These are phyloP conservation scores for Umbellularia californica DNA, from an alignment of 164 flowering plant genomes.

Conservation along the genomic window DNA sequence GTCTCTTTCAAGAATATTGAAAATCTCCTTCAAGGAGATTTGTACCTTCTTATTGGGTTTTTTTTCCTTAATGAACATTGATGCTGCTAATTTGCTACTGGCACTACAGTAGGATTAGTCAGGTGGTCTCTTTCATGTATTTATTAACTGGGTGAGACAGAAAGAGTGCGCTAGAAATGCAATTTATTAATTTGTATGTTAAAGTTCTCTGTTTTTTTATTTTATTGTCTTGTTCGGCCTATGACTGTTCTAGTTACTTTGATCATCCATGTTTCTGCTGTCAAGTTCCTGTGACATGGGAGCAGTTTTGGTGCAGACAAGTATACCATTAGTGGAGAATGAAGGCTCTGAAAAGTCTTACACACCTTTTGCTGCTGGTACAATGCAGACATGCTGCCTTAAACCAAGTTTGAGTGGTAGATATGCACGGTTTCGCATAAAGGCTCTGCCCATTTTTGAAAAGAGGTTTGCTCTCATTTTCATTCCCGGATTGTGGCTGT, in stretches of 20 bases:
- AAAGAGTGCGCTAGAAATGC: no score
- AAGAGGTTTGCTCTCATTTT: conserved; percentile 27
- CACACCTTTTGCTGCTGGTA: conserved; percentile 14
- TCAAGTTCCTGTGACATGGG: conserved; percentile 14
- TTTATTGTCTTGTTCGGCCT: background rate
- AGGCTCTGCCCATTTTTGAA: conserved; percentile 11
- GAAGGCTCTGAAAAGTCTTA: conserved; percentile 25
- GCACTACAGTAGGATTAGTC: no score
- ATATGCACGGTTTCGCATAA: conserved; percentile 17
- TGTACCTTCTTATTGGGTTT: no score
- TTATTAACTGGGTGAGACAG: no score
- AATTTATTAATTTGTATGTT: no score
- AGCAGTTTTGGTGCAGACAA: conserved; percentile 13
- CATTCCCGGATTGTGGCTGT: background rate
- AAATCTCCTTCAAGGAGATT: no score
- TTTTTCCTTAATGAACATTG: no score
- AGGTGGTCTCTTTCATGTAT: no score
- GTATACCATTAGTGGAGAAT: conserved; percentile 8
- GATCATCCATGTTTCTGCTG: conserved; percentile 1
- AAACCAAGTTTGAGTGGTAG: conserved; percentile 11
- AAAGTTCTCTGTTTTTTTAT: background rate
- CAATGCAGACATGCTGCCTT: conserved; percentile 17
- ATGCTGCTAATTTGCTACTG: no score
- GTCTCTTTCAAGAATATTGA: no score
- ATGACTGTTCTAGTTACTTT: background rate